These are phyloP conservation scores for Talaromyces borbonicus DNA, from an alignment of 495 filamentous ascomycete species.

Conservation along the genomic window DNA sequence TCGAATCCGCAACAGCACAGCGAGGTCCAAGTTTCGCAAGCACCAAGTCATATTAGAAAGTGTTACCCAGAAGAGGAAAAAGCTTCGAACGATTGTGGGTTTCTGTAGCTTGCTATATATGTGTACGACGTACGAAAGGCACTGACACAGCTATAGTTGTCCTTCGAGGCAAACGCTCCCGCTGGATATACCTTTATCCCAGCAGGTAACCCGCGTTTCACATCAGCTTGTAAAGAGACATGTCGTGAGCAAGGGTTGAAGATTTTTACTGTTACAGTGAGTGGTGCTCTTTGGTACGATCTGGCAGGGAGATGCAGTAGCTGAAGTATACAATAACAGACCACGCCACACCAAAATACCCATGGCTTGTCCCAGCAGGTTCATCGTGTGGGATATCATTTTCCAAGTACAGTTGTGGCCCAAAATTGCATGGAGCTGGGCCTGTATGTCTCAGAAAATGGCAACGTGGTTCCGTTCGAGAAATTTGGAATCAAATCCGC, in stretches of 20 bases:
- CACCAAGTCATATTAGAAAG: conserved; percentile 51
- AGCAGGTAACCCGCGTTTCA: conserved; percentile 68
- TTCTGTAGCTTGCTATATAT: neutral
- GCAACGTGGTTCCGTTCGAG: conserved; percentile 30
- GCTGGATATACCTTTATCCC: conserved; percentile 77
- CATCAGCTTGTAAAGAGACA: conserved; percentile 66
- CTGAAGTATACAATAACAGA: conserved; percentile 18
- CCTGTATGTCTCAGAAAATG: conserved; percentile 30
- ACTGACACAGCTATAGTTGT: conserved; percentile 29
- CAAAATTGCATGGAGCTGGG: conserved; percentile 39
- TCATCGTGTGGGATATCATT: conserved; percentile 75
- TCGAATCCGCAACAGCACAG: conserved; percentile 23
- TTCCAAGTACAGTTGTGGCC: conserved; percentile 46
- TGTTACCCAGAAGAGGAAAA: conserved; percentile 51
- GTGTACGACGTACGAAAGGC: neutral
- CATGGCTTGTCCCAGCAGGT: conserved; percentile 55
- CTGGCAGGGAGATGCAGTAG: neutral
- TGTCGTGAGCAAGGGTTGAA: conserved; percentile 57
- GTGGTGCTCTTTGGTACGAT: conserved; percentile 12
- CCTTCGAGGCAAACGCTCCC: conserved; percentile 47
- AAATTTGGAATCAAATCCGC: neutral
- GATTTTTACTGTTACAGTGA: conserved; percentile 73
- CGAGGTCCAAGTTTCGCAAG: conserved; percentile 31
- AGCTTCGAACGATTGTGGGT: conserved; percentile 42
- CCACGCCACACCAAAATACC: conserved; percentile 35